Percentiles rank a stretch among this genome's conserved stretches.
Evolutionary conservation across 805 yeast species (phyloP).

Genomic region (Schwanniomyces occidentalis): DNA sequence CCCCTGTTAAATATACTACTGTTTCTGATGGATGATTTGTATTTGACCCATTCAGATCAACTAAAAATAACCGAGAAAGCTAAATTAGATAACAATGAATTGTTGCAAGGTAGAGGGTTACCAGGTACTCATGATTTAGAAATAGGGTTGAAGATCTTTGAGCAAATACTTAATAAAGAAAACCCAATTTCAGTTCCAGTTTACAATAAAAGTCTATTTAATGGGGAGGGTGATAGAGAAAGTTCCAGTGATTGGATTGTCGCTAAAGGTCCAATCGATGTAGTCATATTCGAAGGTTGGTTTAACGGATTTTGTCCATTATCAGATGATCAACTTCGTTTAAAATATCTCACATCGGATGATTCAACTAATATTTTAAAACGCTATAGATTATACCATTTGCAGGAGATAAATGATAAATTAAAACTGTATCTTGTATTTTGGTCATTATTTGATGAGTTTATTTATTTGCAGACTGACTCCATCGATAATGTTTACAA

Average conservation of each 20-base stretch:
- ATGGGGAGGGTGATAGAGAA: slow-evolving; percentile 80
- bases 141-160: slow-evolving; percentile 40
- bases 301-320: slow-evolving; percentile 67
- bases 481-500: slow-evolving; percentile 61
- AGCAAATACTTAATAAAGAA: slow-evolving; percentile 19
- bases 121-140: slow-evolving; percentile 91
- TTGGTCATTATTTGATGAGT: slow-evolving; percentile 61
- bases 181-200: slow-evolving; percentile 46
- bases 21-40: slow-evolving; percentile 85
- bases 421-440: slow-evolving; percentile 52
- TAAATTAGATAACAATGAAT: slow-evolving; percentile 41
- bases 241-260: slow-evolving; percentile 18
- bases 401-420: slow-evolving; percentile 49
- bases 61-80: slow-evolving; percentile 35
- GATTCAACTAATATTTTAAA: slow-evolving; percentile 17
- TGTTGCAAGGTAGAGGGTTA: slow-evolving; percentile 78
- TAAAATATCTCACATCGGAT: slow-evolving; percentile 19
- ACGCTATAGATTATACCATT: slow-evolving; percentile 24
- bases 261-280: slow-evolving; percentile 45
- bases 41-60: slow-evolving; percentile 68
- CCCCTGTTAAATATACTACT: slow-evolving; percentile 42
- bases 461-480: slow-evolving; percentile 62
- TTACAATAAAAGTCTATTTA: slow-evolving; percentile 73
- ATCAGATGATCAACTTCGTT: slow-evolving; percentile 18
- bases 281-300: slow-evolving; percentile 92